Conservation (phyloP, 805 yeast species). For the Yarrowia osloensis region DNA sequence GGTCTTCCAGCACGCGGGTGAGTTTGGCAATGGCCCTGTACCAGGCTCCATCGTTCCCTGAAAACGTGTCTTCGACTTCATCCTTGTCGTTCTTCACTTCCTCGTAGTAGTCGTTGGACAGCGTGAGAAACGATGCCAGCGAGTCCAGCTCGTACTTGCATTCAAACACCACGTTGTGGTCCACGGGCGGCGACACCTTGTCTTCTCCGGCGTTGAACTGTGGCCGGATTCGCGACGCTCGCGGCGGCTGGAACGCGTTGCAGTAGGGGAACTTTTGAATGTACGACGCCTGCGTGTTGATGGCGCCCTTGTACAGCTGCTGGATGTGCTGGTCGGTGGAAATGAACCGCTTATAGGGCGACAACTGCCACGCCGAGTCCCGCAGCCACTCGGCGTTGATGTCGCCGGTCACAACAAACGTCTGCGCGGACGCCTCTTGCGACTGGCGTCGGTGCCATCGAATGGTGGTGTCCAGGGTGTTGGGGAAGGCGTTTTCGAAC, state of each 20-base stretch:
- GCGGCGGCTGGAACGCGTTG: conserved; percentile 89
- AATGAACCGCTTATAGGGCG: conserved; percentile 68
- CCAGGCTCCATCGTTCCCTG: conserved; percentile 53
- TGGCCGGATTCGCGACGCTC: conserved; percentile 9
- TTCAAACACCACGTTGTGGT: conserved; percentile 75
- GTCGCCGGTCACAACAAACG: conserved; percentile 88
- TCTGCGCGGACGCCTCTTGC: conserved; percentile 47
- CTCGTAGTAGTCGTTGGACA: conserved; percentile 69
- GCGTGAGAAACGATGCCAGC: conserved; percentile 74
- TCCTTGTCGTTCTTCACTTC: conserved; percentile 45
- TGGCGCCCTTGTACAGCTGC: conserved; percentile 71
- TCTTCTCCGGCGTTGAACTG: conserved; percentile 48
- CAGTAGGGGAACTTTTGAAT: conserved; percentile 72
- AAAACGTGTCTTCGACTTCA: conserved; percentile 51
- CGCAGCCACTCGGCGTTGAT: conserved; percentile 93
- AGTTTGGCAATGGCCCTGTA: conserved; percentile 56
- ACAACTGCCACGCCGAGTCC: conserved; percentile 80
- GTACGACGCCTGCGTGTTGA: conserved; percentile 72
- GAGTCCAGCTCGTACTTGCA: conserved; percentile 90
- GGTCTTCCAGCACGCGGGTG: conserved; percentile 57
- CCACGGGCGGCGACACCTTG: conserved; percentile 65
- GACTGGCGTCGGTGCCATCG: conserved; percentile 57
- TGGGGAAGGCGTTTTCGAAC: conserved; percentile 82
- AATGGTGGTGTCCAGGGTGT: conserved; percentile 84
- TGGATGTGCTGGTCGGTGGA: conserved; percentile 53